A percentile compares a stretch with the other conserved stretches of the same genome.
These are phyloP conservation scores for Vitellaria paradoxa DNA, from an alignment of 179 eudicot genomes.

Conservation along the genomic window DNA sequence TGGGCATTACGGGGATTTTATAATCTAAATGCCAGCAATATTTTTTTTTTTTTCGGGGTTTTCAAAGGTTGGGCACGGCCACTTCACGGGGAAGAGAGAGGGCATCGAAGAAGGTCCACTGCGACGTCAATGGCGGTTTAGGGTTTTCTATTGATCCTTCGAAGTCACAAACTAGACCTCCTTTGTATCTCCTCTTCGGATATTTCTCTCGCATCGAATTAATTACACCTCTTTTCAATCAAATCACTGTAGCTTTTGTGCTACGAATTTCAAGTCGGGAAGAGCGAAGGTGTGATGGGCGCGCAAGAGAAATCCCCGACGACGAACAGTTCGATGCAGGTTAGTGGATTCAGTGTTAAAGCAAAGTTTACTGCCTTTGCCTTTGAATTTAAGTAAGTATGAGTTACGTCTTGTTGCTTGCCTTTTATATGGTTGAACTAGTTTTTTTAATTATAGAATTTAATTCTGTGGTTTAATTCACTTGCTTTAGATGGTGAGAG, in stretches of 20 bases:
- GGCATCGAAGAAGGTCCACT: too few relatives aligned
- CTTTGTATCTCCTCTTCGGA: not conserved
- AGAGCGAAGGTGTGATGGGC: slow-evolving; percentile 24
- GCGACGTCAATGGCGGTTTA: slow-evolving; percentile 14
- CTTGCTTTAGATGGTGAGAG: not conserved
- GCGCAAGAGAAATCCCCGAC: slow-evolving; percentile 31
- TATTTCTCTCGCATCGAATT: not conserved
- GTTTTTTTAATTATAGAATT: not conserved
- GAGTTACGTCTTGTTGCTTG: not conserved
- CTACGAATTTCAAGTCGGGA: too few relatives aligned
- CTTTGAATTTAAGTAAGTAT: not conserved
- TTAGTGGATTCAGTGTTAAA: slow-evolving; percentile 4
- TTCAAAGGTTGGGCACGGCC: too few relatives aligned
- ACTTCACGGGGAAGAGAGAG: too few relatives aligned
- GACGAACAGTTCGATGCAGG: slow-evolving; percentile 39
- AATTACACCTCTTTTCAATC: too few relatives aligned
- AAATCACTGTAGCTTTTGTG: too few relatives aligned
- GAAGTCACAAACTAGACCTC: not conserved
- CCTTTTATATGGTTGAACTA: not conserved
- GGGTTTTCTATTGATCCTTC: not conserved
- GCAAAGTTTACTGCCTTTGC: not conserved
- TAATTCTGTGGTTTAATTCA: not conserved
- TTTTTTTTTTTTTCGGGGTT: too few relatives aligned
- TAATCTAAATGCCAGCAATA: too few relatives aligned
- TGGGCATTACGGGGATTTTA: too few relatives aligned